phyloP scores from a whole-genome alignment of 305 asterid species.

The Fraxinus albicans region DNA sequence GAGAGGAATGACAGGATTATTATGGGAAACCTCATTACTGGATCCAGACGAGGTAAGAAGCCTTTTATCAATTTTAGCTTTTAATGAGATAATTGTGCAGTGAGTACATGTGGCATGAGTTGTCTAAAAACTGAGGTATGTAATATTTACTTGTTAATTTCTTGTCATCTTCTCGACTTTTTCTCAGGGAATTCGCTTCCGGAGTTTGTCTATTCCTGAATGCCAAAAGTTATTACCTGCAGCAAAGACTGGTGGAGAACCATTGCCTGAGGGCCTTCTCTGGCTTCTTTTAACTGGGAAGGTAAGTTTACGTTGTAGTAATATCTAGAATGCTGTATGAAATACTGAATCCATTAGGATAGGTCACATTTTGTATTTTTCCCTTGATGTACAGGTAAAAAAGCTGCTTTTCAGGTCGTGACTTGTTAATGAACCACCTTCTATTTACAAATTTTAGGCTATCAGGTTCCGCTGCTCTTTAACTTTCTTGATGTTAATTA shows the following conservation, averaged over 20 bases:
- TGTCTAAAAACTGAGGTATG: not conserved
- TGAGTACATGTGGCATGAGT: not conserved
- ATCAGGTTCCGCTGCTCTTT: constrained; percentile 1
- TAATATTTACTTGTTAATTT: not conserved
- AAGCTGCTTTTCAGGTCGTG: not conserved
- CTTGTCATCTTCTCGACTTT: constrained; percentile 20
- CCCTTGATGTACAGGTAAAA: not conserved
- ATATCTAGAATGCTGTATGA: not conserved
- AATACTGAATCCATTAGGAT: not conserved
- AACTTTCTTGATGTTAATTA: not conserved
- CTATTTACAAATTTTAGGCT: not conserved
- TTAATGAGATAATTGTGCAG: constrained; percentile 6
- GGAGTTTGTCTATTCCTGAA: constrained; percentile 94
- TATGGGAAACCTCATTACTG: constrained; percentile 94
- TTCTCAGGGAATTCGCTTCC: constrained; percentile 88
- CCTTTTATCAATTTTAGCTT: constrained; percentile 2
- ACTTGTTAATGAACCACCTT: not conserved
- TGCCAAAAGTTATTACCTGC: constrained; percentile 90
- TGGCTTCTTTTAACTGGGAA: constrained; percentile 99
- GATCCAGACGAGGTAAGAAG: constrained; percentile 80
- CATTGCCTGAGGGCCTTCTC: constrained; percentile 97
- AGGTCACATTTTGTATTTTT: constrained; percentile 5
- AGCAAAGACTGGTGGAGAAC: constrained; percentile 92
- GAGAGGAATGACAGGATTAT: constrained; percentile 96
- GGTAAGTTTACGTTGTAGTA: constrained; percentile 30